These are phyloP conservation scores for Colletotrichum gigasporum DNA, from an alignment of 2,329 filamentous ascomycete genomes.

Conservation along the genomic window DNA sequence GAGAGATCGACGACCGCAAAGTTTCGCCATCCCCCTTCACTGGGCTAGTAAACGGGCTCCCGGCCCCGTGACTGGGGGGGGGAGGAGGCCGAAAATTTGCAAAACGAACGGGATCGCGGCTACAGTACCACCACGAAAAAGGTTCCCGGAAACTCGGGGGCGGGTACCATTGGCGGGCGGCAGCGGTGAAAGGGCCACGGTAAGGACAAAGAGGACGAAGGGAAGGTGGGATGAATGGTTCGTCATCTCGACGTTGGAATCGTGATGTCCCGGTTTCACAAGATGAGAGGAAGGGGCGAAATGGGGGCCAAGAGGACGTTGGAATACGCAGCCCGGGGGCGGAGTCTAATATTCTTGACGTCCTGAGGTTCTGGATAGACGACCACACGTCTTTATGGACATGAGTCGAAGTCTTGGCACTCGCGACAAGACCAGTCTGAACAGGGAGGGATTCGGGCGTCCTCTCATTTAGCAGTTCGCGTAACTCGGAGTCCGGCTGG, in stretches of 20 bases:
- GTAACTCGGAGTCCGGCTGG: constrained; percentile 11
- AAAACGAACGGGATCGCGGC: constrained; percentile 4
- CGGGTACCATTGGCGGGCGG: constrained; percentile 4
- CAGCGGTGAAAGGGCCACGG: background rate
- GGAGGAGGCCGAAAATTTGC: background rate
- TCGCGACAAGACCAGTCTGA: background rate
- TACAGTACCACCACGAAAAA: constrained; percentile 1
- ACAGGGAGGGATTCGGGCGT: background rate
- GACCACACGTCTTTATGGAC: background rate
- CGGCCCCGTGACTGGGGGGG: background rate
- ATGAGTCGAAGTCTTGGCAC: constrained; percentile 11
- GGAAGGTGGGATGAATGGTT: background rate
- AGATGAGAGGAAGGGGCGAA: constrained; percentile 11
- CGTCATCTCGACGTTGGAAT: constrained; percentile 16
- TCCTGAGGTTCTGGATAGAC: background rate
- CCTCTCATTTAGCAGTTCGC: constrained; percentile 1
- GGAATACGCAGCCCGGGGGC: constrained; percentile 2
- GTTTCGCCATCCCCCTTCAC: background rate
- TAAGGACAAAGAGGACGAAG: background rate
- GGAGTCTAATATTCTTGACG: constrained; percentile 1
- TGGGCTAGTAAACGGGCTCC: background rate
- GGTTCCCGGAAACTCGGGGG: constrained; percentile 18
- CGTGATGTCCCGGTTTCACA: constrained; percentile 14
- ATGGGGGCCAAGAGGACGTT: constrained; percentile 15
- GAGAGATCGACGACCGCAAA: constrained; percentile 5